phyloP scores from a whole-genome alignment of 805 yeast genomes.

The Cyberlindnera japonica region DNA sequence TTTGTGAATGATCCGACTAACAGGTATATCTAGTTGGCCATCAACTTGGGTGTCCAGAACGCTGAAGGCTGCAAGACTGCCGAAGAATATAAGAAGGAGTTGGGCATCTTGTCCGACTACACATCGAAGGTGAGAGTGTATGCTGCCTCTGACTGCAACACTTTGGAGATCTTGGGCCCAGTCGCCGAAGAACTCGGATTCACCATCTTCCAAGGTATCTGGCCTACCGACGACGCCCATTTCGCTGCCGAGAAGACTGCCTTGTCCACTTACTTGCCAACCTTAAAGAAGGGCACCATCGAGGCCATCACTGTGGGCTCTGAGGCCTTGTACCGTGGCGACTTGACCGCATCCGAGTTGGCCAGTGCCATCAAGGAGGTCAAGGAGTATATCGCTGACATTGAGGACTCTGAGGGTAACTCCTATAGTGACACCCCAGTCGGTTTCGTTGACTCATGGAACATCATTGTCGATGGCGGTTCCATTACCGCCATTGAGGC shows the following conservation, averaged over 20 bases:
- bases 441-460: slow-evolving; percentile 97
- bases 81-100: slow-evolving; percentile 65
- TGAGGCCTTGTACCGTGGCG: slow-evolving; percentile 91
- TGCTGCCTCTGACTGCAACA: slow-evolving; percentile 92
- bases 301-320: slow-evolving; percentile 88
- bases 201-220: slow-evolving; percentile 76
- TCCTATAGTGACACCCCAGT: slow-evolving; percentile 70
- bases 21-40: slow-evolving; percentile 49
- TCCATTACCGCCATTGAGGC: slow-evolving; percentile 69
- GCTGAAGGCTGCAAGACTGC: slow-evolving; percentile 71
- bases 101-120: slow-evolving; percentile 54
- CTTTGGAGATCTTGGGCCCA: slow-evolving; percentile 79
- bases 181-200: slow-evolving; percentile 79
- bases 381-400: slow-evolving; percentile 53
- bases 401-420: slow-evolving; percentile 77
- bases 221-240: slow-evolving; percentile 89
- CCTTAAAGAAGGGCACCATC: slow-evolving; percentile 61
- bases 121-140: slow-evolving; percentile 74
- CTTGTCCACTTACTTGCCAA: slow-evolving; percentile 66
- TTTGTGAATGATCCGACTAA: slow-evolving; percentile 1
- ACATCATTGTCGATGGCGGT: slow-evolving; percentile 77
- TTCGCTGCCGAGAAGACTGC: slow-evolving; percentile 73
- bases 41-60: slow-evolving; percentile 79
- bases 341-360: slow-evolving; percentile 69
- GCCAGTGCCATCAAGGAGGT: slow-evolving; percentile 64